Evolutionary conservation across 331 rosid genomes (phyloP), one percentile per base, ranked within the genome.

Genomic region (Telfairia occidentalis): DNA sequence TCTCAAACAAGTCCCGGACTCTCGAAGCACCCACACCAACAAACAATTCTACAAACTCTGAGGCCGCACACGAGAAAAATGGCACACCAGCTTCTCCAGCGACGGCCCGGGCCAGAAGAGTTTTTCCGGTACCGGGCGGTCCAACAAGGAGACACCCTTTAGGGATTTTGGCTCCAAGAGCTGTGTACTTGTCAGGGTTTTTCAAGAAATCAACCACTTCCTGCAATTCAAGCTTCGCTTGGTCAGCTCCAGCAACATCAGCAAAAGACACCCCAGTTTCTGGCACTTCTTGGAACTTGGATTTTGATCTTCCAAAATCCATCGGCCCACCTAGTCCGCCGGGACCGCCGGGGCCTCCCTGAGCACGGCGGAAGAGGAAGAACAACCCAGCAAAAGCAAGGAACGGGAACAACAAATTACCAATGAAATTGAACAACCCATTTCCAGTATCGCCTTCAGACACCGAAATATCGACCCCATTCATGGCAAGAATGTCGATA

Each of bases 201-300:
- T 94, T 94, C 89, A 94, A 77, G 81, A 94, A 94, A 85, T 91
- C 98, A 77, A 91, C 98, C 1, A 95, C 98, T 72, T 95, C 98
- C 52, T 95, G 98, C 52, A 95, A 21, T 61, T 95, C 98, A 35
- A 95, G 84, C 66, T 95, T 95, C 0, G 98, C 98, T 69, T 95
- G 98, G 71, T 95, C 98, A 28, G 98, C 98, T 38, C 98, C 98
- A 1, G 98, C 98, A 11, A 95, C 98, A 70, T 95, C 97, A 53
- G 87, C 78, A 42, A 94, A 94, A 6, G 92, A 85, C 0, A 94
- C 96, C 0, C 97, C 98, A 1, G 98, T 94, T 65, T 94, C 98
- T 0, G 98, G 97, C 5, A 94, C 97, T 53, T 94, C 98, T 32
- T 91, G 97, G 81, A 94, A 94, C 45, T 94, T 94, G 18, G 98